Conservation (phyloP, 768 basidiomycete species). For the Termitomyces sp. region DNA sequence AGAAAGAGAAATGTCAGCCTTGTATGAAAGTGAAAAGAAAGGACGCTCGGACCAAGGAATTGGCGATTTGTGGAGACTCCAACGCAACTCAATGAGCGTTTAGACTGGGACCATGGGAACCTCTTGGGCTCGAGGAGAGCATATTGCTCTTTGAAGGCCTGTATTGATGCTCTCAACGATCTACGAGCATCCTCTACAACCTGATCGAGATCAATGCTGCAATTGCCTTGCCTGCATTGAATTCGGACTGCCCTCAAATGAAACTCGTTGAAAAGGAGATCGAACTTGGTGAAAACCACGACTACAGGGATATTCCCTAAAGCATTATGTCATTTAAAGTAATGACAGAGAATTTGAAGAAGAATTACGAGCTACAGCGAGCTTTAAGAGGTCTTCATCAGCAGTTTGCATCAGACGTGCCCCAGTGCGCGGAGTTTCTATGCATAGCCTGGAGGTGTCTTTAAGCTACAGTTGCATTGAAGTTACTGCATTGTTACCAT, state of each 20-base stretch:
- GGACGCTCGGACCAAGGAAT: neutral
- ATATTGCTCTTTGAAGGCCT: neutral
- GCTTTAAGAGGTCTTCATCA: neutral
- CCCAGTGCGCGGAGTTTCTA: neutral
- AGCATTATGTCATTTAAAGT: neutral
- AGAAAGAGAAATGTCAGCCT: neutral
- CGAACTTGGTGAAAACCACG: neutral
- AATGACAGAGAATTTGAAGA: neutral
- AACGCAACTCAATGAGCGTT: neutral
- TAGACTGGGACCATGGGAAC: neutral
- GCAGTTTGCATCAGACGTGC: neutral
- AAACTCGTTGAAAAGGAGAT: neutral
- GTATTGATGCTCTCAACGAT: neutral
- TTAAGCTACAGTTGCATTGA: neutral
- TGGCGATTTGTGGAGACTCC: neutral
- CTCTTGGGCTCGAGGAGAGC: neutral
- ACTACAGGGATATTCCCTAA: neutral
- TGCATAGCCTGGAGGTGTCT: neutral
- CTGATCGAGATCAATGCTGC: neutral
- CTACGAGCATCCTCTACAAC: neutral
- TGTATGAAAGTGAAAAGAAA: neutral
- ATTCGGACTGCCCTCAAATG: neutral
- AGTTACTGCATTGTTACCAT: neutral
- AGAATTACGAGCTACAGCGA: neutral
- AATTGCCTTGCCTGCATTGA: neutral